These are phyloP conservation scores for Termitomyces sp. DNA, from an alignment of 1,284 basidiomycete genomes.

Conservation along the genomic window DNA sequence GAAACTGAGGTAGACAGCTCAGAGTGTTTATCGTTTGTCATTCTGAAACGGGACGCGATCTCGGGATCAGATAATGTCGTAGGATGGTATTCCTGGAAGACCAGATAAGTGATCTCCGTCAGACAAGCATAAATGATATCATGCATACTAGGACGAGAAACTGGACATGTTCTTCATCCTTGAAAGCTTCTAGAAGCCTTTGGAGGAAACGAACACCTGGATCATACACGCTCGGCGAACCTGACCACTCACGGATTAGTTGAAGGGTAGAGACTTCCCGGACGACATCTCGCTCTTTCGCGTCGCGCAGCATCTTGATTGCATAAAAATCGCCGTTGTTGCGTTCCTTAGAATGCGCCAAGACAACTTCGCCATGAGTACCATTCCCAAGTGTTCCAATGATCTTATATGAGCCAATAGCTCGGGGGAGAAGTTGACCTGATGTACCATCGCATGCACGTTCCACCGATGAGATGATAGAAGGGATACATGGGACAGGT, in stretches of 20 bases:
- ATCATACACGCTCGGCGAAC: background rate
- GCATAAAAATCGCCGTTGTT: conserved; percentile 17
- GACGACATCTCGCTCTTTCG: conserved; percentile 7
- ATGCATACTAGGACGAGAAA: conserved; percentile 16
- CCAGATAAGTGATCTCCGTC: background rate
- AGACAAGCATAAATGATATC: background rate
- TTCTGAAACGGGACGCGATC: conserved; percentile 38
- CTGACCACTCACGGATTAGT: conserved; percentile 6
- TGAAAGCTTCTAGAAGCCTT: conserved; percentile 10
- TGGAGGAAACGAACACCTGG: conserved; percentile 14
- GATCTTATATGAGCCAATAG: conserved; percentile 12
- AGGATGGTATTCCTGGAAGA: conserved; percentile 27
- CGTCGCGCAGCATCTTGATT: conserved; percentile 22
- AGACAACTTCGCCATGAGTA: conserved; percentile 23
- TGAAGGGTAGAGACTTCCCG: conserved; percentile 21
- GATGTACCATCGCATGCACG: background rate
- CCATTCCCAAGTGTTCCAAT: conserved; percentile 23
- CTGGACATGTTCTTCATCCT: conserved; percentile 8
- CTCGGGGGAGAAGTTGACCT: background rate
- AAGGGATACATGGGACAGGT: conserved; percentile 1
- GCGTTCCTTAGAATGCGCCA: conserved; percentile 17
- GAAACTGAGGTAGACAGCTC: conserved; percentile 16
- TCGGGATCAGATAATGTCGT: conserved; percentile 24
- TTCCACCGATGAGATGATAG: background rate
- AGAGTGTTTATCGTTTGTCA: conserved; percentile 4